Conservation (phyloP, 495 filamentous ascomycete species). For the Aspergillus cavernicola region DNA sequence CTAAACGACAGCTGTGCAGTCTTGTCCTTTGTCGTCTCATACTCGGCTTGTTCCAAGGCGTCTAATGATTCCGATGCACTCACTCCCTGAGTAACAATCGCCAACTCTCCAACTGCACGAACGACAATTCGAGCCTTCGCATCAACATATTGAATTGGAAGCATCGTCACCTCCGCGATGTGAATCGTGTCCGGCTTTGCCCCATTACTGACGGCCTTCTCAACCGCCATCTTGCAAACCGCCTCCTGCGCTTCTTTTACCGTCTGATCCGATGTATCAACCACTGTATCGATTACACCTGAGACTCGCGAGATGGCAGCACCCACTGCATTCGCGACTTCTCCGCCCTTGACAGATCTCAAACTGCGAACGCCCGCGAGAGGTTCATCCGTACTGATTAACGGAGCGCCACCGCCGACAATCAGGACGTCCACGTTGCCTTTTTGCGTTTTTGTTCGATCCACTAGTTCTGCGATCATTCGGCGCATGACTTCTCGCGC, state of each 20-base stretch:
- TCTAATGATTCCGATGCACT: not conserved
- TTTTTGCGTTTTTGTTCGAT: conserved; percentile 30
- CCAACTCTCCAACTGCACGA: conserved; percentile 31
- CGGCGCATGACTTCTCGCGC: conserved; percentile 13
- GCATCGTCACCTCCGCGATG: conserved; percentile 30
- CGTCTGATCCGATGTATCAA: conserved; percentile 34
- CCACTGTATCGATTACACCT: conserved; percentile 37
- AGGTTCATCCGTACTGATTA: conserved; percentile 18
- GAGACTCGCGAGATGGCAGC: conserved; percentile 44
- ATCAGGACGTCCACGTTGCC: conserved; percentile 27
- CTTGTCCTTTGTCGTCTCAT: not conserved
- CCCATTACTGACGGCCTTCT: conserved; percentile 38
- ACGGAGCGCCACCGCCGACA: conserved; percentile 26
- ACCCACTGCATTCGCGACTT: conserved; percentile 56
- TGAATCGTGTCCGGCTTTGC: conserved; percentile 26
- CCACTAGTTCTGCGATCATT: conserved; percentile 21
- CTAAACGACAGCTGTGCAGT: not conserved
- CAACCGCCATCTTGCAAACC: conserved; percentile 33
- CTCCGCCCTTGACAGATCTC: conserved; percentile 20
- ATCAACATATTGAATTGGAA: conserved; percentile 37
- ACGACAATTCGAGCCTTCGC: conserved; percentile 32
- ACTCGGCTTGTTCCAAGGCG: not conserved
- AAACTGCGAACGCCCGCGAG: conserved; percentile 19
- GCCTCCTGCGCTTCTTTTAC: conserved; percentile 30
- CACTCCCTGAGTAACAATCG: conserved; percentile 2